phyloP scores from a whole-genome alignment of 148 eudicot genomes.

The Vaccinium myrtillus region DNA sequence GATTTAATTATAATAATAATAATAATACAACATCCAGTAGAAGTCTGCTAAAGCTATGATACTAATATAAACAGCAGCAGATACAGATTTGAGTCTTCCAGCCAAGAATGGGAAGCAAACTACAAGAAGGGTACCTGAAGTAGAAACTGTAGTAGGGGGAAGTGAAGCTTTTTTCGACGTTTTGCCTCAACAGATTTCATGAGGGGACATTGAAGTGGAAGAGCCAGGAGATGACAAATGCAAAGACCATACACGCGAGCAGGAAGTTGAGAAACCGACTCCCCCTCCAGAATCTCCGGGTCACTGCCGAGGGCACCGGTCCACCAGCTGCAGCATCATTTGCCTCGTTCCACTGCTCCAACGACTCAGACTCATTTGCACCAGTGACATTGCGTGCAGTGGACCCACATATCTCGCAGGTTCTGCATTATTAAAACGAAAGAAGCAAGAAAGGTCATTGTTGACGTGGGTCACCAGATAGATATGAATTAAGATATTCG shows the following conservation, averaged over 20 bases:
- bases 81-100: neutral
- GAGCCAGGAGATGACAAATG: slow-evolving; percentile 93
- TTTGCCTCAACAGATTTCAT: slow-evolving; percentile 14
- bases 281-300: slow-evolving; percentile 80
- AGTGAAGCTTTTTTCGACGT: neutral
- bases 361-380: slow-evolving; percentile 45
- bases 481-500: neutral
- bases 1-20: neutral
- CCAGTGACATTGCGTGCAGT: slow-evolving; percentile 73
- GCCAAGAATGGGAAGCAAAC: slow-evolving; percentile 5
- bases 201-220: slow-evolving; percentile 87
- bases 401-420: slow-evolving; percentile 86
- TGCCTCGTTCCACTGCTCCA: slow-evolving; percentile 63
- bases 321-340: slow-evolving; percentile 39
- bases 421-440: slow-evolving; percentile 35
- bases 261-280: slow-evolving; percentile 79
- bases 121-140: neutral
- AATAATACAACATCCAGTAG: neutral
- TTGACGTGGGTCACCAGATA: neutral
- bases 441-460: neutral
- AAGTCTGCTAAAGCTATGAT: slow-evolving; percentile 3
- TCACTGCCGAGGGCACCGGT: slow-evolving; percentile 35
- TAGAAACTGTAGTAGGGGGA: neutral
- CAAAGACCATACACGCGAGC: slow-evolving; percentile 89
- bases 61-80: slow-evolving; percentile 13